A percentile compares a stretch with the other conserved stretches of the same genome.
These are phyloP conservation scores for Kluyveromyces starmeri DNA, from an alignment of 805 yeast species.

Conservation along the genomic window DNA sequence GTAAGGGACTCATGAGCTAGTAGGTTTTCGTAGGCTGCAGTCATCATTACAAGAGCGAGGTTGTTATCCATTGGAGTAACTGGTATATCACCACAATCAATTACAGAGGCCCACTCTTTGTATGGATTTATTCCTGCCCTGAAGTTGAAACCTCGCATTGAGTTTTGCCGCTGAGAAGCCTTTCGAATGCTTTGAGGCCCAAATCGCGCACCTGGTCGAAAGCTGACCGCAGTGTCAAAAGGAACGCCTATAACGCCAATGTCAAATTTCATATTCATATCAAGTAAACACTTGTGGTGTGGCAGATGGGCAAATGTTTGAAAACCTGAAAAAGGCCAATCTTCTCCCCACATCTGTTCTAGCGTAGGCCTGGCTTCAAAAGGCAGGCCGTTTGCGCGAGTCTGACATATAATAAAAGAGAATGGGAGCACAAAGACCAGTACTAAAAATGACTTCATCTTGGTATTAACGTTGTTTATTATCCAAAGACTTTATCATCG, in stretches of 20 bases:
- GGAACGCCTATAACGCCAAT: slow-evolving; percentile 74
- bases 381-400: no score
- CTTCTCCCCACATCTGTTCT: slow-evolving; percentile 61
- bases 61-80: slow-evolving; percentile 60
- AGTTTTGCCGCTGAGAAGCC: slow-evolving; percentile 63
- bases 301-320: slow-evolving; percentile 70
- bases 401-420: no score
- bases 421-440: no score
- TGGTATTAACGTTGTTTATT: no score
- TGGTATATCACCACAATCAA: slow-evolving; percentile 66
- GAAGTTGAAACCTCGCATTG: slow-evolving; percentile 60
- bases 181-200: slow-evolving; percentile 68
- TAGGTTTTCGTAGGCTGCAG: slow-evolving; percentile 48
- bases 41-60: slow-evolving; percentile 55
- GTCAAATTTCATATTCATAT: slow-evolving; percentile 44
- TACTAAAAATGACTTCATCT: no score
- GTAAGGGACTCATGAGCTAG: slow-evolving; percentile 27
- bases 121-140: slow-evolving; percentile 58
- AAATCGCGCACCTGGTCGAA: slow-evolving; percentile 74
- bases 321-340: slow-evolving; percentile 64
- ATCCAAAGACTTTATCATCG: no score
- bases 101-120: slow-evolving; percentile 40
- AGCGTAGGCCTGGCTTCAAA: no score
- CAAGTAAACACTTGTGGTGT: slow-evolving; percentile 46
- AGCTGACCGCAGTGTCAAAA: slow-evolving; percentile 74